Evolutionary conservation across 2,329 filamentous ascomycete species (phyloP).

Genomic region (Scedosporium aurantiacum): DNA sequence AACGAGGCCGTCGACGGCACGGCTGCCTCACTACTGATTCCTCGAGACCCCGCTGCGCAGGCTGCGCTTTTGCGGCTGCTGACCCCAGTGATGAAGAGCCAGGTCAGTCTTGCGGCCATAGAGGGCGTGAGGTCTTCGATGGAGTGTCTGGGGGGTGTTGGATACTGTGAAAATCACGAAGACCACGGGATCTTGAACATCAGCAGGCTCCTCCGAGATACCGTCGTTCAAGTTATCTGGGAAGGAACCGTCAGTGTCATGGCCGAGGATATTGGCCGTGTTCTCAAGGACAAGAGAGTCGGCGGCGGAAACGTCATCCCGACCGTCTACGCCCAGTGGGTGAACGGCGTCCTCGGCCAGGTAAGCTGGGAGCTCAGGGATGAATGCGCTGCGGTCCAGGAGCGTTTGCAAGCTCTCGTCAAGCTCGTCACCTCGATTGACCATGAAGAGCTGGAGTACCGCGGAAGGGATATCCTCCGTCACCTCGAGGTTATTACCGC

Average conservation of each 20-base stretch:
- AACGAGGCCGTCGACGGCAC: constrained; percentile 37
- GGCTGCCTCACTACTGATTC: constrained; percentile 45
- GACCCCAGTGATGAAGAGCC: no score
- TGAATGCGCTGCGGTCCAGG: no score
- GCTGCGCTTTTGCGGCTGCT: no score
- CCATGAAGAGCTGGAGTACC: not conserved
- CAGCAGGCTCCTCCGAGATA: no score
- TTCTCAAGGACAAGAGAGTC: constrained; percentile 1
- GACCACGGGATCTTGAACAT: no score
- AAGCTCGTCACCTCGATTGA: not conserved
- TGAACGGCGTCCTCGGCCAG: not conserved
- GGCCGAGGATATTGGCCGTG: not conserved
- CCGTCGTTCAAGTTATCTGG: constrained; percentile 45
- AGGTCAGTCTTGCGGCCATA: no score
- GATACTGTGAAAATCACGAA: no score
- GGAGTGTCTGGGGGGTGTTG: no score
- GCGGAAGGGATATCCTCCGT: not conserved
- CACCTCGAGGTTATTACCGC: constrained; percentile 1
- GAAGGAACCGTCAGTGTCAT: constrained; percentile 41
- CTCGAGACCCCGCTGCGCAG: no score
- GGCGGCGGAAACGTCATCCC: not conserved
- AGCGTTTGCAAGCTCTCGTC: no score
- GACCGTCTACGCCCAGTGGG: constrained; percentile 1
- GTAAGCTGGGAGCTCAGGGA: no score
- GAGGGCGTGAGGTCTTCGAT: no score